A percentile compares a stretch with the other conserved stretches of the same genome.
phyloP scores from a whole-genome alignment of 805 yeast genomes.

The Metschnikowia peoriensis region DNA sequence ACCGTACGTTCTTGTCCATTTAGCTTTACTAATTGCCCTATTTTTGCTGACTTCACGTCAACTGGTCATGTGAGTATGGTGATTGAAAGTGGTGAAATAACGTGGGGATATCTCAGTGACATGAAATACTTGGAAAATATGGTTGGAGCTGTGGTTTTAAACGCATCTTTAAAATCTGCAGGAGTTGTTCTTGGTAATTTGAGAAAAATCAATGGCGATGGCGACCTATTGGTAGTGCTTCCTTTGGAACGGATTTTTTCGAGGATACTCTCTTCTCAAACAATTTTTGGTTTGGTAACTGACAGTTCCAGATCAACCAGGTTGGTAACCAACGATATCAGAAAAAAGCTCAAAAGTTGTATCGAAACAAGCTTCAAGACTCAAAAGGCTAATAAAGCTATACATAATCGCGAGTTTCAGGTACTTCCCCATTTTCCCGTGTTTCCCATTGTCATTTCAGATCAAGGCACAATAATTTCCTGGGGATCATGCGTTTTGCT shows the following conservation, averaged over 20 bases:
- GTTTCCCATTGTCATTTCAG: neutral
- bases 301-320: too few species aligned
- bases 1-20: constrained; percentile 14
- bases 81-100: constrained; percentile 15
- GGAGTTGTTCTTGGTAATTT: constrained; percentile 28
- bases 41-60: constrained; percentile 15
- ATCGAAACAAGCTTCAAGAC: neutral
- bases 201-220: constrained; percentile 43
- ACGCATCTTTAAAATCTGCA: constrained; percentile 8
- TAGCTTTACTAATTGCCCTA: constrained; percentile 10
- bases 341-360: neutral
- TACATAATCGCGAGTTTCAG: neutral
- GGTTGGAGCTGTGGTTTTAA: constrained; percentile 38
- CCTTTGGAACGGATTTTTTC: constrained; percentile 23
- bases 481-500: constrained; percentile 48
- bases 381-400: neutral
- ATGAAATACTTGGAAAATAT: constrained; percentile 45
- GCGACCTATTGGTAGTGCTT: constrained; percentile 38
- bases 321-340: too few species aligned
- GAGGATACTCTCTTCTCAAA: neutral
- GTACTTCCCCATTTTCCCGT: neutral
- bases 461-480: neutral
- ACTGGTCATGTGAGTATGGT: constrained; percentile 21
- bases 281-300: neutral
- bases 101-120: constrained; percentile 34